Evolutionary conservation across 2,329 filamentous ascomycete genomes (phyloP).

Genomic region (Colletotrichum somersetense): DNA sequence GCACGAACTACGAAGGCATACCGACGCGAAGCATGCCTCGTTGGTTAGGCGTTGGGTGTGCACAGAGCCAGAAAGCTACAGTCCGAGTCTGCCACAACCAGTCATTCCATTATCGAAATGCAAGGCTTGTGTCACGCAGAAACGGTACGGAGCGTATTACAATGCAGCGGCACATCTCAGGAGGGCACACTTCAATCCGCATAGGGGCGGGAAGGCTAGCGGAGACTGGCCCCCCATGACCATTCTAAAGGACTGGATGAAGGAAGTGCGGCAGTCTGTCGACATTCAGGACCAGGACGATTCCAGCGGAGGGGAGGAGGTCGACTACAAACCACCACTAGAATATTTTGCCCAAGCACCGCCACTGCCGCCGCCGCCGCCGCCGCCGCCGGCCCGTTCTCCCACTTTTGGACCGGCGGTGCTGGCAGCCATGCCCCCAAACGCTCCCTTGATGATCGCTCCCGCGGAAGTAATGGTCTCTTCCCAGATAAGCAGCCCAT

Average conservation of each 20-base stretch:
- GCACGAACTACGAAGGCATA: conserved; percentile 83
- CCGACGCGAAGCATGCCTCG: conserved; percentile 68
- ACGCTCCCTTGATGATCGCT: conserved; percentile 21
- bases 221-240: conserved; percentile 71
- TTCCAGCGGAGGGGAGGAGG: conserved; percentile 65
- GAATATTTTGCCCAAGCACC: conserved; percentile 36
- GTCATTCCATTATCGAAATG: conserved; percentile 66
- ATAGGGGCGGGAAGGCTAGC: conserved; percentile 67
- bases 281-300: conserved; percentile 60
- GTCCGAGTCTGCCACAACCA: conserved; percentile 58
- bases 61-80: conserved; percentile 60
- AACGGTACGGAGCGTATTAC: conserved; percentile 70
- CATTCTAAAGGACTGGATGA: conserved; percentile 71
- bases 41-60: conserved; percentile 69
- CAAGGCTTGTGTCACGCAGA: conserved; percentile 68
- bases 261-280: conserved; percentile 66
- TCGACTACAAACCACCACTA: conserved; percentile 33
- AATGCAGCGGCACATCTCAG: conserved; percentile 71
- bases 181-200: conserved; percentile 68
- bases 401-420: conserved; percentile 25
- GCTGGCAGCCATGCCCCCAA: conserved; percentile 28
- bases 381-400: conserved; percentile 28
- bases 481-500: conserved; percentile 46
- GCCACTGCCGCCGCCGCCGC: conserved; percentile 30
- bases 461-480: conserved; percentile 24